Base-by-base conservation (phyloP, 192 early-diverging fungal species). In the Coemansia sp. region DNA sequence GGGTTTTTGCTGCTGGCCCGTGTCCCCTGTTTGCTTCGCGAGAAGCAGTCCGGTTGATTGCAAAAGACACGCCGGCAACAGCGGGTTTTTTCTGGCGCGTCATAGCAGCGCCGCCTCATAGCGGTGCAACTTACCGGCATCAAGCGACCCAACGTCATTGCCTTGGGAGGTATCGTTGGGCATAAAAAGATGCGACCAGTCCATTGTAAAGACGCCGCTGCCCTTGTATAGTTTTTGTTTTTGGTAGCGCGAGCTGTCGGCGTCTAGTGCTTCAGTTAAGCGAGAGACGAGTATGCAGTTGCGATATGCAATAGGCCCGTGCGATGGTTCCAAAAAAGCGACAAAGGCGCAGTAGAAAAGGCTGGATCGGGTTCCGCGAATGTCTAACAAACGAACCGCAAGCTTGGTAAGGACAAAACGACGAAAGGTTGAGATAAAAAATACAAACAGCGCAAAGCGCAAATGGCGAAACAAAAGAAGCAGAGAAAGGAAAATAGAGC, bases 121-220 rank as follows among this genome's bases (percentile, higher is more conserved):
- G n/a, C n/a, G n/a, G n/a, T n/a, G n/a, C n/a, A n/a, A 68, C 76
- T 62, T 73, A 79, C 76, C 76, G 18, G 76, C 53, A 32, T 79
- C 76, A 45, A 70, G 48, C 13, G 71, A 60, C 30, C 71, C 64
- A 10, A 58, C 54, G 5, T 50, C 63, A 51, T 60, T 54, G 58
- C 58, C 50, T 30, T 24, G 61, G 2, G 64, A 32, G 57, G 52
- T 35, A 23, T 68, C 67, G 35, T 67, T 66, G 11, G 71, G 57
- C 63, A 67, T 66, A 60, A 79, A 79, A 1, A 79, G 61, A 28
- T 73, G 71, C 46, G 71, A 50, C 76, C 76, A 79, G 64, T 79
- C 71, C 76, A 79, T 79, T 39, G 29, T 27, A 36, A 30, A 32
- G 32, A 35, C 4, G 54, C 28, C 10, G 25, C 4, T 13, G 6